A percentile compares a stretch with the other conserved stretches of the same genome.
Evolutionary conservation across 768 basidiomycete genomes (phyloP).

Genomic region (Lanmaoa pseudosensibilis): DNA sequence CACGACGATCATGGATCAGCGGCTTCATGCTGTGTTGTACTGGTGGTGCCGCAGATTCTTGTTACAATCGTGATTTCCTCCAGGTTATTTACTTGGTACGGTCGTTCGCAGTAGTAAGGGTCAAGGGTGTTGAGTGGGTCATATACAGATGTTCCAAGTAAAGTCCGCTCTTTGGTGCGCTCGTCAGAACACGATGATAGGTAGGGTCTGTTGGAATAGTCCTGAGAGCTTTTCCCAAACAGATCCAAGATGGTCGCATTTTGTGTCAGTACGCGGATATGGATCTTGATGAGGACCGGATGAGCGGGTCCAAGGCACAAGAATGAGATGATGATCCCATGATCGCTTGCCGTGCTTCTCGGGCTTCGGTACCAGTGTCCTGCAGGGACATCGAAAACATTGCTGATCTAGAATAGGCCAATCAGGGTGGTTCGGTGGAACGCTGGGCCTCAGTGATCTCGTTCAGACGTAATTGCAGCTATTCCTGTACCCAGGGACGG

Average conservation of each 20-base stretch:
- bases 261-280: slow-evolving; percentile 10
- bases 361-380: slow-evolving; percentile 1
- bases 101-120: too few species aligned
- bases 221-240: slow-evolving; percentile 3
- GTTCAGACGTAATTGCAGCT: background rate
- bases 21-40: background rate
- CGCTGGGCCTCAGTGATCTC: background rate
- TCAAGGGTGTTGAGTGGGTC: background rate
- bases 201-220: slow-evolving; percentile 8
- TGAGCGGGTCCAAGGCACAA: background rate
- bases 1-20: background rate
- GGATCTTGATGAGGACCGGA: background rate
- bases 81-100: too few species aligned
- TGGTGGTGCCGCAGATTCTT: background rate
- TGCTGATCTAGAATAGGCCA: slow-evolving; percentile 5
- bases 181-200: background rate
- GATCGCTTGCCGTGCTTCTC: slow-evolving; percentile 4
- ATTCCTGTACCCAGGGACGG: background rate
- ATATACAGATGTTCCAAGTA: too few species aligned
- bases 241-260: slow-evolving; percentile 9
- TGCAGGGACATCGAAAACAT: slow-evolving; percentile 4
- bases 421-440: slow-evolving; percentile 6
- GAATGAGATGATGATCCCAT: background rate
- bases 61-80: background rate
- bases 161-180: too few species aligned